Percentiles rank a stretch among this genome's conserved stretches.
phyloP scores from a whole-genome alignment of 2,329 filamentous ascomycete species.

The Aspergillus fumigatiaffinis region DNA sequence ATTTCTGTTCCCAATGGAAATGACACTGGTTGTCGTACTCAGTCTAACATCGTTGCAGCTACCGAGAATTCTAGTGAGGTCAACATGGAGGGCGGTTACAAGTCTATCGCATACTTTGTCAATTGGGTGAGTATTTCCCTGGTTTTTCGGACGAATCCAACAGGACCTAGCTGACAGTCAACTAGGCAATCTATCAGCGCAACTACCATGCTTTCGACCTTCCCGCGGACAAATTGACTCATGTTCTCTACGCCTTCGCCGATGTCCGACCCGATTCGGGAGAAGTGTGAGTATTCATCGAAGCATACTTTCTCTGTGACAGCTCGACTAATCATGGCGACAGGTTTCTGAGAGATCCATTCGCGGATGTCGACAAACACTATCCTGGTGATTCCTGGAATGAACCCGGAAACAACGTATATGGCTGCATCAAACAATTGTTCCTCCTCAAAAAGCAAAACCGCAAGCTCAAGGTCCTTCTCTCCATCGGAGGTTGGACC shows the following conservation, averaged over 20 bases:
- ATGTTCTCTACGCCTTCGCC: constrained; percentile 84
- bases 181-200: constrained; percentile 73
- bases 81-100: constrained; percentile 27
- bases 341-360: constrained; percentile 60
- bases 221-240: constrained; percentile 74
- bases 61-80: constrained; percentile 9
- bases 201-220: constrained; percentile 79
- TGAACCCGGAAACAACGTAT: constrained; percentile 67
- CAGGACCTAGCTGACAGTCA: not conserved
- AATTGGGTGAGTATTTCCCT: constrained; percentile 37
- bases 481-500: constrained; percentile 80
- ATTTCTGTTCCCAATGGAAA: not conserved
- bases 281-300: constrained; percentile 58
- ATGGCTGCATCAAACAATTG: constrained; percentile 74
- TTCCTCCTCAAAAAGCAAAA: constrained; percentile 71
- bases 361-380: constrained; percentile 65
- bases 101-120: constrained; percentile 41
- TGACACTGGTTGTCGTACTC: not conserved
- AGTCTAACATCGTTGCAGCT: not conserved
- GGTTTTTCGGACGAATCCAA: not conserved
- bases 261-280: constrained; percentile 75
- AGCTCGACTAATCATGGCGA: constrained; percentile 6
- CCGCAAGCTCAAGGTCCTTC: constrained; percentile 70
- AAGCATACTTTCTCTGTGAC: not conserved
- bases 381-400: constrained; percentile 65